Conservation (phyloP, 2,329 filamentous ascomycete genomes). For the Fusarium nanum region DNA sequence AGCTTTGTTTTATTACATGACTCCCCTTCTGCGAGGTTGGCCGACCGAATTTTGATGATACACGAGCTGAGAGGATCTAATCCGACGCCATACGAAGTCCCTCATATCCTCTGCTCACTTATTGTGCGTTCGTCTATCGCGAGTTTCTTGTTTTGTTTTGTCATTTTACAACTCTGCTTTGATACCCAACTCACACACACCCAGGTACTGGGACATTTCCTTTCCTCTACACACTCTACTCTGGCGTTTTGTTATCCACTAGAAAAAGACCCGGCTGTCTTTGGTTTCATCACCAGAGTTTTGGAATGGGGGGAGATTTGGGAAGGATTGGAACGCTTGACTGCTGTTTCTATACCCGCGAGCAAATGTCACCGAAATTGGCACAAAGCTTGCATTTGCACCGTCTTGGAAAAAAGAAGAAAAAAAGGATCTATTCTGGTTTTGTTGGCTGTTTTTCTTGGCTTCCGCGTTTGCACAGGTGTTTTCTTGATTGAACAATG, state of each 20-base stretch:
- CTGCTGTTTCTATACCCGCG: conserved; percentile 37
- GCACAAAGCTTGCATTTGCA: conserved; percentile 30
- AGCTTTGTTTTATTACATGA: conserved; percentile 54
- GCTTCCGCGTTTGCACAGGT: conserved; percentile 35
- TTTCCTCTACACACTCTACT: conserved; percentile 20
- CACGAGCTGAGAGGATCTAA: conserved; percentile 56
- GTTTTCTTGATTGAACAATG: conserved; percentile 39
- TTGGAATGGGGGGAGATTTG: conserved; percentile 10
- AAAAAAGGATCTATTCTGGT: conserved; percentile 38
- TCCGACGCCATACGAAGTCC: conserved; percentile 40
- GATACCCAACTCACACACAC: conserved; percentile 40
- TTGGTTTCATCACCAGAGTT: conserved; percentile 34
- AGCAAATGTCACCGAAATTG: conserved; percentile 42
- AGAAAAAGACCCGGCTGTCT: conserved; percentile 32
- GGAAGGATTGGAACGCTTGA: conserved; percentile 39
- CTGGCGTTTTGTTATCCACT: conserved; percentile 40
- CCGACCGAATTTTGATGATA: conserved; percentile 59
- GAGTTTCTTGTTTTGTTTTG: conserved; percentile 36
- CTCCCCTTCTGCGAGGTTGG: conserved; percentile 66
- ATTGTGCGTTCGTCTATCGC: conserved; percentile 33
- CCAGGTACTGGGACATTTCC: conserved; percentile 33
- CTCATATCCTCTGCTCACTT: conserved; percentile 49
- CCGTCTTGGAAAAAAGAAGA: conserved; percentile 38
- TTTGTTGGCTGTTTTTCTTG: conserved; percentile 33
- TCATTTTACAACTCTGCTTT: conserved; percentile 42